These are phyloP conservation scores for Deuterostichococcus epilithicus DNA, from an alignment of 139 green algal species.

Conservation along the genomic window DNA sequence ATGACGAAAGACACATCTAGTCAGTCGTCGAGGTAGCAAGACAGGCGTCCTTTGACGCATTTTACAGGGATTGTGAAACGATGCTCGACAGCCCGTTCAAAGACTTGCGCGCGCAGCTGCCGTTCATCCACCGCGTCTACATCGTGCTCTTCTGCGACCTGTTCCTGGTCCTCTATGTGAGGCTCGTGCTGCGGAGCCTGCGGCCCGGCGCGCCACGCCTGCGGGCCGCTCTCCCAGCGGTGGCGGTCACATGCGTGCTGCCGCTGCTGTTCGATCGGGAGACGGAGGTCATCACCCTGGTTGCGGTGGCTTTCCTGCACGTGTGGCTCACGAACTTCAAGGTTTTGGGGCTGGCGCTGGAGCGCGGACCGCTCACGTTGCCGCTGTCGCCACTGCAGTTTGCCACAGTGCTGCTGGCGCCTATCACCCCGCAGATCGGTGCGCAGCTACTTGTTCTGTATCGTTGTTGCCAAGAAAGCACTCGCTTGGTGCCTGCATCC, in stretches of 20 bases:
- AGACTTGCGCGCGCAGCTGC: no score
- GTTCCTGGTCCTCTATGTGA: background rate
- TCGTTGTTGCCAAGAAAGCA: background rate
- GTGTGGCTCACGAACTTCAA: slow-evolving; percentile 34
- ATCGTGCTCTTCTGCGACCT: background rate
- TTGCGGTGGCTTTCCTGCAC: slow-evolving; percentile 15
- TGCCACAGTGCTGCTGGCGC: slow-evolving; percentile 10
- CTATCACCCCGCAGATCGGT: slow-evolving; percentile 18
- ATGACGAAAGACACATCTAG: no score
- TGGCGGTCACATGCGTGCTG: background rate
- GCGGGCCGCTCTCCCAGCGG: no score
- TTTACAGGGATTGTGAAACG: no score
- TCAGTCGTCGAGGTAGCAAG: no score
- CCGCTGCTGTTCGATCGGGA: slow-evolving; percentile 12
- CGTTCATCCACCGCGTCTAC: background rate
- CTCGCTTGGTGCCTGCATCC: background rate
- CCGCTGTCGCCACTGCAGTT: slow-evolving; percentile 16
- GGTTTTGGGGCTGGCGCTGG: slow-evolving; percentile 19
- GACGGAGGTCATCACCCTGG: slow-evolving; percentile 15
- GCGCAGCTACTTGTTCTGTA: background rate
- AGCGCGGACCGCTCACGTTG: slow-evolving; percentile 8
- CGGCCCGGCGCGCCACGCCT: background rate
- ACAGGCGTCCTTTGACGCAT: no score
- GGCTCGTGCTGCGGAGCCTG: background rate
- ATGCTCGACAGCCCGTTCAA: no score